Percentiles rank a stretch among this genome's conserved stretches.
These are phyloP conservation scores for Eleusine indica DNA, from an alignment of 176 grass and related monocot species.

Conservation along the genomic window DNA sequence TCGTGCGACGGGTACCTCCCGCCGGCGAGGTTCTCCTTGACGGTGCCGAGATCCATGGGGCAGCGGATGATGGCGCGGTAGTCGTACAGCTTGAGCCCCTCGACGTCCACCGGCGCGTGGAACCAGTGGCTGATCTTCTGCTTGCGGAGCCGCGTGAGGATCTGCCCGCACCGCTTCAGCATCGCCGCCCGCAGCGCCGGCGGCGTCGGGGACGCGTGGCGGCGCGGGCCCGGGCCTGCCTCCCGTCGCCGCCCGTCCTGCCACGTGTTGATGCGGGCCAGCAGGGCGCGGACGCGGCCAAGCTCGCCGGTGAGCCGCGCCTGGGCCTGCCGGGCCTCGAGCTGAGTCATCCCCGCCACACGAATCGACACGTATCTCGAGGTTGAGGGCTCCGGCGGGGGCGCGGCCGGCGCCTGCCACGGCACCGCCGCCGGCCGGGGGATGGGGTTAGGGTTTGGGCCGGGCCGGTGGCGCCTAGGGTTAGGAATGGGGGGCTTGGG, in stretches of 20 bases:
- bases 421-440: not conserved
- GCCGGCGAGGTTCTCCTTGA: conserved; percentile 59
- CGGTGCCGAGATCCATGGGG: conserved; percentile 95
- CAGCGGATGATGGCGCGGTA: conserved; percentile 75
- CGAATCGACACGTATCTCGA: conserved; percentile 41
- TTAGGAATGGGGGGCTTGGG: conserved; percentile 46
- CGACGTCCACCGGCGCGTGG: conserved; percentile 75
- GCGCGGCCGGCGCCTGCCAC: not conserved
- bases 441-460: conserved; percentile 53
- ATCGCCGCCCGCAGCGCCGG: conserved; percentile 47
- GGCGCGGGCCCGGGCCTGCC: not conserved
- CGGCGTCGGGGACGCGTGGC: not conserved
- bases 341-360: conserved; percentile 42
- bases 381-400: conserved; percentile 10
- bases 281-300: conserved; percentile 62
- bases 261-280: conserved; percentile 62
- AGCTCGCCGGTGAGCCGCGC: conserved; percentile 73
- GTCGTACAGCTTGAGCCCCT: conserved; percentile 74
- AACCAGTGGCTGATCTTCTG: conserved; percentile 79
- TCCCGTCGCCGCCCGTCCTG: not conserved
- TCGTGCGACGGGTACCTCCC: conserved; percentile 60
- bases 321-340: conserved; percentile 58
- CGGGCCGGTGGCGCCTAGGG: conserved; percentile 40
- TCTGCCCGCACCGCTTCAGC: conserved; percentile 69
- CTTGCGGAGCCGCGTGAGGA: conserved; percentile 70